A percentile compares a stretch with the other conserved stretches of the same genome.
Evolutionary conservation across 2,329 filamentous ascomycete genomes (phyloP).

Genomic region (Polytolypa hystricis): DNA sequence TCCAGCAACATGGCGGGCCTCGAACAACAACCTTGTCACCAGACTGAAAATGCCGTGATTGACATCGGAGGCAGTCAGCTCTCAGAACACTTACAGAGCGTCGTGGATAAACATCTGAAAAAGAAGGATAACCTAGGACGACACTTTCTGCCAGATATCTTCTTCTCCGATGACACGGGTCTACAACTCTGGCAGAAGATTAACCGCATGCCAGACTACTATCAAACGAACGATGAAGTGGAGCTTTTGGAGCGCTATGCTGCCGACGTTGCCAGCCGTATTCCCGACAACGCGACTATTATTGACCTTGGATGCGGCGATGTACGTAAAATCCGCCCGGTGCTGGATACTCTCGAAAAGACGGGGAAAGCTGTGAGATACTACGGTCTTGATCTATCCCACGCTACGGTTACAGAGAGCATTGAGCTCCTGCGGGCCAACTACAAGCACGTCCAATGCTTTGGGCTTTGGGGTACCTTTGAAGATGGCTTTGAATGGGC

Average conservation of each 20-base stretch:
- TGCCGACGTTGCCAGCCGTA: constrained; percentile 1
- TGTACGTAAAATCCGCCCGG: constrained; percentile 2
- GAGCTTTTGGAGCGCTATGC: constrained; percentile 1
- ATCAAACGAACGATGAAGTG: constrained; percentile 4
- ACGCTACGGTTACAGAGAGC: background rate
- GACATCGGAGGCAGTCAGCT: constrained; percentile 3
- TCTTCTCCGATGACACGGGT: constrained; percentile 3
- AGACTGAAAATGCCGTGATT: background rate
- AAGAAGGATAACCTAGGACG: background rate
- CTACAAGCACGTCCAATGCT: constrained; percentile 1
- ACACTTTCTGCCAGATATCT: background rate
- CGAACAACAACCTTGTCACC: too few relatives aligned
- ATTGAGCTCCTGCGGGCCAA: background rate
- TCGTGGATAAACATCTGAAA: constrained; percentile 1
- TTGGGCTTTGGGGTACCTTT: constrained; percentile 4
- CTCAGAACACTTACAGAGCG: background rate
- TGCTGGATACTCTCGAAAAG: background rate
- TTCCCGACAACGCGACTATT: constrained; percentile 1
- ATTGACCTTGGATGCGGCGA: constrained; percentile 3
- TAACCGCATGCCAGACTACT: constrained; percentile 2
- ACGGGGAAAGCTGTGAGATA: background rate
- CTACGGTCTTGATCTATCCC: constrained; percentile 5
- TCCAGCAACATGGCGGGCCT: too few relatives aligned
- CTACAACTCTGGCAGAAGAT: constrained; percentile 3
- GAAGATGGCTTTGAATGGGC: constrained; percentile 4